Base-by-base conservation (phyloP, 2,329 filamentous ascomycete species). In the Bipolaris cookei region DNA sequence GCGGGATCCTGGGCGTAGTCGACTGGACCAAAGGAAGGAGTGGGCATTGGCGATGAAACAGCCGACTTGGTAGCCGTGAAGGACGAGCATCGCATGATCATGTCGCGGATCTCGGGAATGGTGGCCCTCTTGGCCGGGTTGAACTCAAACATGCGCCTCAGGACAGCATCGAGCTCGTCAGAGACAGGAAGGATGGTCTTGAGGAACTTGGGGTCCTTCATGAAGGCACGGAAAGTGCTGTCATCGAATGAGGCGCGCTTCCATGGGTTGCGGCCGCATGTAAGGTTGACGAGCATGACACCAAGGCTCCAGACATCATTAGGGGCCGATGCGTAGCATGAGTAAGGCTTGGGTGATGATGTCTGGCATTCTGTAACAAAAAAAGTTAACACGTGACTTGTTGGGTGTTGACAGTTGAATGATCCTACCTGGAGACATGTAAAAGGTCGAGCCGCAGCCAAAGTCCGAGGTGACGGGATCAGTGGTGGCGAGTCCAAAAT, bases 221-320 rank as follows among this genome's bases (percentile, higher is more conserved):
- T 85, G 79, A 90, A 98, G 52, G 93, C 93, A 71, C 90, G 87
- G 84, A 98, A 99, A 43, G 95, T 98, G 63, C 92, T 92, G 78
- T 99, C 95, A 77, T 97, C 92, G 67, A 87, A 83, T 11, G 92
- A 97, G 61, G 95, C 95, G 76, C 95, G 90, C 81, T 98, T 98
- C 95, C 95, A 99, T 58, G 95, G 95, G 79, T 99, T 99, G 76
- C 95, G 92, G 74, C 95, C 95, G 80, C 95, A 99, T 49, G 92
- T 96, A 66, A 99, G 84, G 82, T 99, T 99, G 70, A 99, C 92
- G 59, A 99, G 84, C 75, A 99, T 97, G 51, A 99, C 94, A 67
- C 95, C 95, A n/a, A 99, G 85, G 72, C 91, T 94, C 95, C 95
- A 99, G 68, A 98, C 88, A 78, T 99, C 95, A 80, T 98, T 99